Percentiles rank a stretch among this genome's conserved stretches.
Evolutionary conservation across 768 basidiomycete species (phyloP).

Genomic region (Cyclocybe aegerita): DNA sequence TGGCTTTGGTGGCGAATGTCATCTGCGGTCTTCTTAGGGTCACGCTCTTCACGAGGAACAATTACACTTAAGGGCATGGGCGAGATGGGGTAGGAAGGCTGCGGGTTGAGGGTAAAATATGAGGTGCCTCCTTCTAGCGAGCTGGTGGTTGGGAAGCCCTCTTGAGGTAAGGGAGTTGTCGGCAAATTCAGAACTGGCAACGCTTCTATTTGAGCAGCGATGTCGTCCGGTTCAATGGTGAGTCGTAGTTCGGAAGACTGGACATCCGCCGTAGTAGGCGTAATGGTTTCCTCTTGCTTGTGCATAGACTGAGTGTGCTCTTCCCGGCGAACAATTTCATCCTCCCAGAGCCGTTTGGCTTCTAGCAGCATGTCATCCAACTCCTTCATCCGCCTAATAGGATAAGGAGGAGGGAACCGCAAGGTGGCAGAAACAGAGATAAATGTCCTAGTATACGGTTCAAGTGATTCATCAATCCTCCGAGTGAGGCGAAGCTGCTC

Average conservation of each 20-base stretch:
- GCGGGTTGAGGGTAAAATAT: conserved; percentile 27
- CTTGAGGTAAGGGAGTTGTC: conserved; percentile 44
- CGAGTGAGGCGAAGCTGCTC: conserved; percentile 68
- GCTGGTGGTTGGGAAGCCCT: conserved; percentile 27
- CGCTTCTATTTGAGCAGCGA: conserved; percentile 70
- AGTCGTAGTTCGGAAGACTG: conserved; percentile 9
- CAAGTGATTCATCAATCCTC: conserved; percentile 79
- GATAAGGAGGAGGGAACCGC: conserved; percentile 89
- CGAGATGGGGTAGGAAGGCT: conserved; percentile 10
- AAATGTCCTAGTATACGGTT: conserved; percentile 82
- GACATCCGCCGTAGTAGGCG: conserved; percentile 6
- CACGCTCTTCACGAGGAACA: conserved; percentile 30
- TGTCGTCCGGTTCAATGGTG: conserved; percentile 40
- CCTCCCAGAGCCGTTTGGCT: conserved; percentile 80
- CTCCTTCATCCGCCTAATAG: conserved; percentile 84
- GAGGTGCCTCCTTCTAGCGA: conserved; percentile 24
- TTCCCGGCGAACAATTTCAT: conserved; percentile 78
- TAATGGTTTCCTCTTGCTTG: conserved; percentile 42
- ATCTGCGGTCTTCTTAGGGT: conserved; percentile 55
- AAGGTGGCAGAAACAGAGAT: conserved; percentile 94
- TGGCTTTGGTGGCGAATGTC: conserved; percentile 79
- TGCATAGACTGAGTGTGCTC: conserved; percentile 53
- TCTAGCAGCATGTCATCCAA: conserved; percentile 75
- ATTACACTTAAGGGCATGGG: conserved; percentile 9
- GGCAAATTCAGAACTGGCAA: conserved; percentile 35